Evolutionary conservation across 2,329 filamentous ascomycete genomes (phyloP), one percentile per base, ranked within the genome.

Genomic region (Aspergillus hiratsukae): DNA sequence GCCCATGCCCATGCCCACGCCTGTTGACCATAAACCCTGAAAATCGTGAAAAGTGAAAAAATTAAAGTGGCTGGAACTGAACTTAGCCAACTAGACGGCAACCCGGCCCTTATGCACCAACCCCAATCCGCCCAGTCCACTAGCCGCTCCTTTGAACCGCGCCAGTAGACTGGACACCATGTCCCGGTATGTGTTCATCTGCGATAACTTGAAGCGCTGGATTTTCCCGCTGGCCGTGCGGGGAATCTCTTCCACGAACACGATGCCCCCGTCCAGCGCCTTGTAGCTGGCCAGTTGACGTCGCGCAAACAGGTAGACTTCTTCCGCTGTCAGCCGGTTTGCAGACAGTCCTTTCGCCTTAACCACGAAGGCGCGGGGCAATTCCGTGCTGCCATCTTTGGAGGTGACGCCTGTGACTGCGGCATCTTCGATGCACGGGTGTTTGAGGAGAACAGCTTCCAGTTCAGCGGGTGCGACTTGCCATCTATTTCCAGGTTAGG

Each of bases 171-270:
- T 71, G 3, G 68, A 64, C 10, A 74, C 65, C 57, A 75, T 70
- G 43, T 73, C 70, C 2, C 72, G 66, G 55, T 75, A 74, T 10
- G 66, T 60, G 54, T 74, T 74, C 72, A 75, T 74, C 61, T 74
- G 70, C 2, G 69, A 61, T 27, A 76, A 64, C 55, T 69, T 73
- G 65, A 73, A 74, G 7, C 75, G 69, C 56, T 77, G 70, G 51
- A 81, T 79, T 67, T 82, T 82, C 14, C 80, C 80, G 56, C 78
- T 79, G 0, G 77, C 69, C 2, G 77, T 78, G 49, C 78, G 76
- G 4, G 80, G 79, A 35, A 82, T 78, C 28, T 75, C 67, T 48
- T 79, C 74, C 14, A 81, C 74, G 53, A 81, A 81, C 23, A 76
- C 63, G 8, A 81, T 73, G 0, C 78, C 78, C 5, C 76, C 76